Evolutionary conservation across 2,329 filamentous ascomycete species (phyloP), one percentile per base, ranked within the genome.

Genomic region (Diplodia seriata): DNA sequence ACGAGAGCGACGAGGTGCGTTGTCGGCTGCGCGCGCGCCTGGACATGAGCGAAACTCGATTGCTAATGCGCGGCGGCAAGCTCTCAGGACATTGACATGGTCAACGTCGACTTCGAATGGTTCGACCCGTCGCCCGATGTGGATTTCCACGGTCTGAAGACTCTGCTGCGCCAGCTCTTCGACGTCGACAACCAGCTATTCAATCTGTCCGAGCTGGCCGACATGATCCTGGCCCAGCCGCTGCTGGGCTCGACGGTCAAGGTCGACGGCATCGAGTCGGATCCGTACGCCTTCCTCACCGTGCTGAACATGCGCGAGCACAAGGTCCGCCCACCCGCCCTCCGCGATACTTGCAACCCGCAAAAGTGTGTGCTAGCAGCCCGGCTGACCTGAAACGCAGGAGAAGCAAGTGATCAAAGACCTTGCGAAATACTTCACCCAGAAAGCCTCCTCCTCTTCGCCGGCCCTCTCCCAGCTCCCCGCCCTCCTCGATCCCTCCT

Each of bases 41-140:
- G 47, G 18, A 33, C 53, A 49, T 49, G 26, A 18, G 20, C 49
- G 63, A 47, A 38, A 47, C 5, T 18, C 54, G 36, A 68, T 62
- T 33, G 64, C 57, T 23, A 68, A n/a, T 54, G 62, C 49, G 54
- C 68, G 73, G 66, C 31, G 36, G 65, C 55, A 62, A 68, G 49
- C 40, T 50, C 26, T 69, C 26, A 97, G 92, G 92, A 97, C 75
- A 91, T 93, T 75, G 91, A 97, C 77, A 91, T 94, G 78, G 89
- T 99, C 72, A 90, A 98, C 76, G 93, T 98, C 68, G 94, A 98
- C 72, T 99, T 99, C 75, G 95, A 99, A 83, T 98, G 93, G 91
- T 99, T 98, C 83, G 96, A 97, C 81, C 97, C 94, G 70, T 90
- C 95, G 74, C 85, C 91, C 1, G 88, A 91, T 8, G 86, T 97